phyloP scores from a whole-genome alignment of 2,329 filamentous ascomycete genomes.

The Colletotrichum simmondsii region DNA sequence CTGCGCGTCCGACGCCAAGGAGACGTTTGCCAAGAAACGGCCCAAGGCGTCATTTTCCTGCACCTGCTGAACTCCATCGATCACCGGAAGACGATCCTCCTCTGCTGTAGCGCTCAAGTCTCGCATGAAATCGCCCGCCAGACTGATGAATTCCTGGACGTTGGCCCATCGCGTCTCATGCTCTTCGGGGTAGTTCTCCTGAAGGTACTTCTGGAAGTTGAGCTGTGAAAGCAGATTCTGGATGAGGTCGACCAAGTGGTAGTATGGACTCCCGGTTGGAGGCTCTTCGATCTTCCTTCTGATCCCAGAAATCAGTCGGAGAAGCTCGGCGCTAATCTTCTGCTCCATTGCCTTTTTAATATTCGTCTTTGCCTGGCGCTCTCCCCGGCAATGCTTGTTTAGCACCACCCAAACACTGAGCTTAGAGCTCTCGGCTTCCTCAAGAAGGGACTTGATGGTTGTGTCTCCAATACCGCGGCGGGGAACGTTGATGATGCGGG shows the following conservation, averaged over 20 bases:
- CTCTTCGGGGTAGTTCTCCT: conserved; percentile 77
- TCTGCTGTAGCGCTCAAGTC: conserved; percentile 50
- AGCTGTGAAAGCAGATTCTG: conserved; percentile 71
- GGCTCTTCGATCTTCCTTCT: conserved; percentile 45
- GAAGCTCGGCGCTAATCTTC: conserved; percentile 62
- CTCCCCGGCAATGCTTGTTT: conserved; percentile 62
- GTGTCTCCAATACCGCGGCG: conserved; percentile 82
- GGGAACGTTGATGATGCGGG: conserved; percentile 86
- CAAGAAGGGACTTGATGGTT: conserved; percentile 78
- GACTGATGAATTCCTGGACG: conserved; percentile 84
- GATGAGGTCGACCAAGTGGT: conserved; percentile 59
- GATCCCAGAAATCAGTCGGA: conserved; percentile 50
- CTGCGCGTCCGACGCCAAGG: conserved; percentile 80
- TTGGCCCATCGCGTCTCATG: conserved; percentile 87
- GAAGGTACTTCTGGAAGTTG: conserved; percentile 78
- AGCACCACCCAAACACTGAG: conserved; percentile 83
- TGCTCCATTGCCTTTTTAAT: conserved; percentile 63
- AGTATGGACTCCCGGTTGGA: conserved; percentile 42
- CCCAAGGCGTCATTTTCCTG: conserved; percentile 74
- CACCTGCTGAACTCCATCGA: conserved; percentile 78
- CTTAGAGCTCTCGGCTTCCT: conserved; percentile 78
- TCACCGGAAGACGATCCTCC: conserved; percentile 69
- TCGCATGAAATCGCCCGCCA: conserved; percentile 77
- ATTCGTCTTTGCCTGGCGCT: conserved; percentile 57
- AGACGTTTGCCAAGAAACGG: conserved; percentile 88